phyloP scores from a whole-genome alignment of 208 protist genomes.

The Porcisia hertigi region DNA sequence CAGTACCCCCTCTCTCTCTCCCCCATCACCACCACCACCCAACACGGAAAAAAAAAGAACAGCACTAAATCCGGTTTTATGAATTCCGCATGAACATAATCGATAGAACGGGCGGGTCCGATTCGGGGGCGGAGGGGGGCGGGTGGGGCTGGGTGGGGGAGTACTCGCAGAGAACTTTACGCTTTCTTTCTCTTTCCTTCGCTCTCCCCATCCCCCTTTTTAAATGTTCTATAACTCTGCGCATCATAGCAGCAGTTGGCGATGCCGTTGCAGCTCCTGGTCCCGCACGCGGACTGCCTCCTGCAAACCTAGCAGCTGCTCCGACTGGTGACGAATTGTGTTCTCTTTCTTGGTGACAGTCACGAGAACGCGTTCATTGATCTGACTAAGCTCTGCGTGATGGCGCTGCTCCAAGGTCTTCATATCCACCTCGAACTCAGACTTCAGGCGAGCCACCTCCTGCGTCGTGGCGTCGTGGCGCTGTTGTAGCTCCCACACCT shows the following conservation, averaged over 20 bases:
- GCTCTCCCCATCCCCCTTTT: background rate
- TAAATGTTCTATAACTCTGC: too few relatives aligned
- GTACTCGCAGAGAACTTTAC: too few relatives aligned
- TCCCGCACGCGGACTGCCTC: slow-evolving; percentile 76
- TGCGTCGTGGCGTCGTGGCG: slow-evolving; percentile 35
- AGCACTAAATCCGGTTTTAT: too few relatives aligned
- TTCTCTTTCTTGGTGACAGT: slow-evolving; percentile 81
- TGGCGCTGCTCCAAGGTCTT: slow-evolving; percentile 77
- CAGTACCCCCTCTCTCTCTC: too few relatives aligned
- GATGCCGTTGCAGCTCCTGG: slow-evolving; percentile 69
- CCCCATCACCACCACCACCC: too few relatives aligned
- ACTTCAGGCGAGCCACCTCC: slow-evolving; percentile 39
- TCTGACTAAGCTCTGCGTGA: slow-evolving; percentile 69
- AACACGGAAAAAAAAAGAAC: too few relatives aligned
- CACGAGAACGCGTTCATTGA: slow-evolving; percentile 84
- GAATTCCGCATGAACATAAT: too few relatives aligned
- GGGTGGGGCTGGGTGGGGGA: too few relatives aligned
- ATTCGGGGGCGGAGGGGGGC: background rate
- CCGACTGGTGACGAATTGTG: slow-evolving; percentile 56
- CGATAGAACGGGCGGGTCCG: too few relatives aligned
- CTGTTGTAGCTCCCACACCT: slow-evolving; percentile 55
- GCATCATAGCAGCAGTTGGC: slow-evolving; percentile 42
- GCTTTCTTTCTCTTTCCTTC: background rate
- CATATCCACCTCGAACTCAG: slow-evolving; percentile 50
- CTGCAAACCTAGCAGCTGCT: slow-evolving; percentile 73